Conservation (phyloP, 208 protist species). For the Endotrypanum monterogeii region DNA sequence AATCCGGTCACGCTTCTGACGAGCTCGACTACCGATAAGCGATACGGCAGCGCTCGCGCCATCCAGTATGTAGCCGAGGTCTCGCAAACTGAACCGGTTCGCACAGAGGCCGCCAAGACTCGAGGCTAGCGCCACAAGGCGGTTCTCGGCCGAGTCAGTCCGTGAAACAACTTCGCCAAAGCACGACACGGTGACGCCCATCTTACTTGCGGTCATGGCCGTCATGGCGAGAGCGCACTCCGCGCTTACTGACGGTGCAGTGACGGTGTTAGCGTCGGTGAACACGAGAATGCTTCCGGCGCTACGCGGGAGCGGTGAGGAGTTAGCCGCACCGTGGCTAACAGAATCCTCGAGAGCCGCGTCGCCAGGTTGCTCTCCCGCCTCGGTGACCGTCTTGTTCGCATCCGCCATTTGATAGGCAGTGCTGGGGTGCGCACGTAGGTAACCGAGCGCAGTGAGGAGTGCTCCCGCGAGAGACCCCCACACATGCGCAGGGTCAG, state of each 20-base stretch:
- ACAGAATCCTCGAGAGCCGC: slow-evolving; percentile 1
- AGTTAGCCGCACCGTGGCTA: not conserved
- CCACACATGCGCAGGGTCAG: slow-evolving; percentile 34
- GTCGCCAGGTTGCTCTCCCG: not conserved
- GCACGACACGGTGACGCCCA: slow-evolving; percentile 40
- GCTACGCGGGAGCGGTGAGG: not conserved
- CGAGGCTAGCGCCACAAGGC: slow-evolving; percentile 39
- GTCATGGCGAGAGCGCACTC: slow-evolving; percentile 74
- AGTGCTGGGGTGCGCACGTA: slow-evolving; percentile 38
- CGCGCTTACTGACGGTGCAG: slow-evolving; percentile 37
- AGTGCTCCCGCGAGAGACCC: slow-evolving; percentile 63
- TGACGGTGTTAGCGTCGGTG: slow-evolving; percentile 37
- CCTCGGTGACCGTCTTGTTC: slow-evolving; percentile 1
- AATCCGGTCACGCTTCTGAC: slow-evolving; percentile 49
- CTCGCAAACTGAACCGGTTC: slow-evolving; percentile 24
- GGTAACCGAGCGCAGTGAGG: slow-evolving; percentile 55
- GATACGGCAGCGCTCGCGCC: slow-evolving; percentile 7
- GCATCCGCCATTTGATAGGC: not conserved
- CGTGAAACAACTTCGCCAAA: slow-evolving; percentile 49
- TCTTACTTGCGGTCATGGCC: slow-evolving; percentile 36
- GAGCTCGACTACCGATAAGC: not conserved
- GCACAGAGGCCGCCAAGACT: slow-evolving; percentile 44
- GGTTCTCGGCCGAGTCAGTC: slow-evolving; percentile 15
- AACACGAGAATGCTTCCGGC: slow-evolving; percentile 51
- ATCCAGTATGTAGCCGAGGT: slow-evolving; percentile 46